Evolutionary conservation across 306 rosid genomes (phyloP), one percentile per base, ranked within the genome.

Genomic region (Alnus glutinosa): DNA sequence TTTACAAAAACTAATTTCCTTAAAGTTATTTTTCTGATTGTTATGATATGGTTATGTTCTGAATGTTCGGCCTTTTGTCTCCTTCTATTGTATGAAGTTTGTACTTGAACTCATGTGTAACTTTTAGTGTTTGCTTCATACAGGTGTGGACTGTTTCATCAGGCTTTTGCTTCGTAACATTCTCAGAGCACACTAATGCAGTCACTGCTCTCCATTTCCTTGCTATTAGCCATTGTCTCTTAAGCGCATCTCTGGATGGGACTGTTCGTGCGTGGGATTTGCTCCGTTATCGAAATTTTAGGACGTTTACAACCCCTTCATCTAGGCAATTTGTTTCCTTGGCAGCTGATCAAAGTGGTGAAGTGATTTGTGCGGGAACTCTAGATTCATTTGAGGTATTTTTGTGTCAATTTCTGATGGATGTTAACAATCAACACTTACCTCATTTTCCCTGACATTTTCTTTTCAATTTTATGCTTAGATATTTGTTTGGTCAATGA

Each of bases 191-290:
- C 73, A 84, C 91, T 16, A 90, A 90, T 89, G 92, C 99, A 39
- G 89, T 92, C 74, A 95, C 97, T 16, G 98, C 99, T 71, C 92
- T 95, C 69, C 98, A 92, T 78, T 95, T 95, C 78, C 79, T 89
- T 94, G 94, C 92, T 68, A 93, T 75, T 79, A 95, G 80, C 81
- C 85, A 91, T 63, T 81, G 90, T 50, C 92, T 95, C 72, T 86
- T 93, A 68, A 91, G 99, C 90, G 99, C 97, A 58, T 95, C 99
- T 72, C 90, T 93, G 77, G 99, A 95, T 62, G 99, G 99, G 70
- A 93, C 99, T 55, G 93, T 95, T 73, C 94, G 94, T 18, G 99
- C 99, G 1, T 95, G 99, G 99, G 98, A 95, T 87, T 81, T 93
- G 78, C 61, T 89, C 82, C 94, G 97, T 58, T 95, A 93, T 78